Percentiles rank a stretch among this genome's conserved stretches.
These are phyloP conservation scores for Tetradesmus lagerheimii DNA, from an alignment of 139 green algal species.

Conservation along the genomic window DNA sequence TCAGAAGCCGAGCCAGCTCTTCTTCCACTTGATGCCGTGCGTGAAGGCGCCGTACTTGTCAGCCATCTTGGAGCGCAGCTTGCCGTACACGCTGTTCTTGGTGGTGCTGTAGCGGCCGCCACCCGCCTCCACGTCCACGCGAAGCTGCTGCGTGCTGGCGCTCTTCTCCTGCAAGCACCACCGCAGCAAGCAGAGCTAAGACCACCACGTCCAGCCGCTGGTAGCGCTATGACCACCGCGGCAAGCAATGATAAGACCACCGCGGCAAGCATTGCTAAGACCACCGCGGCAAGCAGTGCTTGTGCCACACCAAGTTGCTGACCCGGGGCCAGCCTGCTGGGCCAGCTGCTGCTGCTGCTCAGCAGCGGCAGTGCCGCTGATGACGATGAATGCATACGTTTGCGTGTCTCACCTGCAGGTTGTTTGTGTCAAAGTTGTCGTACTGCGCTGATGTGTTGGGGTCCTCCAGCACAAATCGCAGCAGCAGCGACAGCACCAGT, in stretches of 20 bases:
- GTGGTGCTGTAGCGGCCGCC: neutral
- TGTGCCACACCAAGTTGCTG: neutral
- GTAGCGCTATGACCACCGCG: no score
- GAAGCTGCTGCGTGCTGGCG: constrained; percentile 5
- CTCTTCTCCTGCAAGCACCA: constrained; percentile 9
- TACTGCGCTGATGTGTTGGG: neutral
- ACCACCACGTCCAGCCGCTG: no score
- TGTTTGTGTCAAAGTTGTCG: constrained; percentile 41
- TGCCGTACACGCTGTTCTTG: constrained; percentile 42
- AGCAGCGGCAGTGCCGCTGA: neutral
- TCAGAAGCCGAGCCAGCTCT: constrained; percentile 28
- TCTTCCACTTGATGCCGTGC: constrained; percentile 34
- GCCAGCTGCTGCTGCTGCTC: neutral
- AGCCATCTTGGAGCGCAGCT: constrained; percentile 34
- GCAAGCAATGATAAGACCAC: neutral
- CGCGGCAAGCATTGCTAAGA: neutral
- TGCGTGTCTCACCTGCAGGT: neutral
- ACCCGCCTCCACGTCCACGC: constrained; percentile 29
- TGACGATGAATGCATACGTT: no score
- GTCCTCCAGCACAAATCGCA: constrained; percentile 27
- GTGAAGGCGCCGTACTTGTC: constrained; percentile 37
- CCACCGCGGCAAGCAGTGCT: neutral
- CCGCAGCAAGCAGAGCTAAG: neutral
- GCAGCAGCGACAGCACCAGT: constrained; percentile 23
- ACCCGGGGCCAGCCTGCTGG: no score